Base-by-base conservation (phyloP, 2,329 filamentous ascomycete genomes). In the Alternaria viburni region DNA sequence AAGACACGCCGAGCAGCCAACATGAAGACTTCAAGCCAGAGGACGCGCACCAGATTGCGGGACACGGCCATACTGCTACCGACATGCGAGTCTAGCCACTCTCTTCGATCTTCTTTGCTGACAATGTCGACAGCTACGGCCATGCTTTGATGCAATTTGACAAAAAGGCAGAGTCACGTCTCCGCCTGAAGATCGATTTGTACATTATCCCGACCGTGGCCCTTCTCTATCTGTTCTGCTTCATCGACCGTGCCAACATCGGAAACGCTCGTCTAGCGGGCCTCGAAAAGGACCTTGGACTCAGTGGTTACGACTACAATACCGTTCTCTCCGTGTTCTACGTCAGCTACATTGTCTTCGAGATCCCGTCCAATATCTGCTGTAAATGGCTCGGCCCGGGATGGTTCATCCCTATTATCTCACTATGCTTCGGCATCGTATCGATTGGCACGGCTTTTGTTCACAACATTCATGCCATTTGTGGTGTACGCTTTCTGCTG, bases 221-320 rank as follows among this genome's bases (percentile, higher is more conserved):
- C 0, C 61, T 91, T 0, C 80, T 92, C 4, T 92, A 92, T 70
- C 83, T 92, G 0, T 91, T 92, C 71, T 91, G 89, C 79, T 92
- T 91, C 78, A 91, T 92, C 66, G 90, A 92, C 70, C 85, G 90
- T n/a, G 88, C 90, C 23, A 92, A 92, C 65, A 90, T 93, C 41
- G 90, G 89, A n/a, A 92, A 92, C 75, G 90, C 89, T 2, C 86
- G 85, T 65, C 81, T 92, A 17, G 89, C 89, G 4, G 89, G 89
- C 0, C 81, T 92, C 19, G 87, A 90, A 59, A 83, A 81, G 32
- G 90, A 91, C 56, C 83, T 93, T 1, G 74, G 81, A 0, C 78
- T 93, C 59, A 77, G 74, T 12, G 85, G 85, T 25, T 88, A 90
- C 73, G 89, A 91, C 73, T 93, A 92, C 81, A 93, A 93, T 72